These are phyloP conservation scores for Syzygium syzygioides DNA, from an alignment of 441 rosid genomes.

Conservation along the genomic window DNA sequence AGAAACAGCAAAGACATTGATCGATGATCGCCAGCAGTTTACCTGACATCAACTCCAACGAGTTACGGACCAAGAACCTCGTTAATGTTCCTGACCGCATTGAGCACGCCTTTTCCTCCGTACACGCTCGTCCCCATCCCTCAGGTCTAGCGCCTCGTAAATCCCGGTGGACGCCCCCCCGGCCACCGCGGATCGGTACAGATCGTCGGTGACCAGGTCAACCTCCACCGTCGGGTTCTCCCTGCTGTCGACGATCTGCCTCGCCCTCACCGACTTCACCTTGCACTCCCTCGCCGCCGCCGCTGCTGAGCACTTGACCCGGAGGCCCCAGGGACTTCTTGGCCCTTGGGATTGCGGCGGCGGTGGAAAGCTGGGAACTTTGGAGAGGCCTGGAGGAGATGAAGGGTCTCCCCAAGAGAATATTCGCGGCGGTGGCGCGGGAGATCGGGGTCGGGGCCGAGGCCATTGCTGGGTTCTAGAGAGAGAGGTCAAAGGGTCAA, in stretches of 20 bases:
- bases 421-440: neutral
- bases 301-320: slow-evolving; percentile 46
- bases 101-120: slow-evolving; percentile 92
- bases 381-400: neutral
- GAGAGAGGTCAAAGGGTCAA: neutral
- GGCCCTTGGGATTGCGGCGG: slow-evolving; percentile 21
- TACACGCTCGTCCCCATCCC: slow-evolving; percentile 76
- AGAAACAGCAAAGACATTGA: neutral
- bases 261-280: slow-evolving; percentile 73
- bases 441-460: neutral
- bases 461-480: slow-evolving; percentile 5
- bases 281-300: slow-evolving; percentile 27
- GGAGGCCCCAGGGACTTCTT: slow-evolving; percentile 5
- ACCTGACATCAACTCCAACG: slow-evolving; percentile 88
- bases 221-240: slow-evolving; percentile 97
- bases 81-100: slow-evolving; percentile 66
- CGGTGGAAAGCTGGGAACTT: slow-evolving; percentile 4
- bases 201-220: slow-evolving; percentile 68
- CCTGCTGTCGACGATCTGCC: slow-evolving; percentile 96
- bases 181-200: slow-evolving; percentile 87
- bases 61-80: slow-evolving; percentile 73
- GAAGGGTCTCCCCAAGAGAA: neutral
- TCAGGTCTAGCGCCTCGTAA: slow-evolving; percentile 89
- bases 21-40: neutral
- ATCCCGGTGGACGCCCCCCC: slow-evolving; percentile 97